Conservation (phyloP, 2,329 filamentous ascomycete species). For the Nigrospora osmanthi region DNA sequence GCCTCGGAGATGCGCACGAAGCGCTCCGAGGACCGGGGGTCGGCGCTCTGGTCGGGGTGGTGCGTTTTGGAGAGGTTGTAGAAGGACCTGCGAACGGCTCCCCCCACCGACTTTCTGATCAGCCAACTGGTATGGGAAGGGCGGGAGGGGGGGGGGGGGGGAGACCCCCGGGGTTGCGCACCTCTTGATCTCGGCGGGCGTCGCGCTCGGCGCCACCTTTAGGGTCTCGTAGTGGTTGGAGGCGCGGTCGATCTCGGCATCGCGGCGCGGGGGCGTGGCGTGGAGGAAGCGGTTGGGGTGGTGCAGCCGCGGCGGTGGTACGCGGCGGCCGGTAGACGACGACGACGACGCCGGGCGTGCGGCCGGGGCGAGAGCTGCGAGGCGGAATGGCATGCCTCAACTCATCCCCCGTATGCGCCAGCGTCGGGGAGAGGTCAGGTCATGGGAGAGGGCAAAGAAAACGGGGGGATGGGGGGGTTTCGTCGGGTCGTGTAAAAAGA, state of each 20-base stretch:
- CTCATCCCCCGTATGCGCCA: too few species aligned
- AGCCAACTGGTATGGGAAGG: neutral
- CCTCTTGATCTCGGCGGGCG: constrained; percentile 78
- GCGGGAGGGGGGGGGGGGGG: neutral
- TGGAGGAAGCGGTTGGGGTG: neutral
- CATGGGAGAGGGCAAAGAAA: too few species aligned
- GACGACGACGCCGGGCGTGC: too few species aligned
- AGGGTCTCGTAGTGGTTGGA: constrained; percentile 78
- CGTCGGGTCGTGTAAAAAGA: too few species aligned
- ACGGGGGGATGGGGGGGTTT: too few species aligned
- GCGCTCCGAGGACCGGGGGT: constrained; percentile 63
- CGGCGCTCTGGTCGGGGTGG: constrained; percentile 85
- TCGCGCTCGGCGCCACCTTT: constrained; percentile 61
- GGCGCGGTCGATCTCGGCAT: constrained; percentile 8
- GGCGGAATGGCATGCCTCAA: too few species aligned
- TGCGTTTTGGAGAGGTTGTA: constrained; percentile 85
- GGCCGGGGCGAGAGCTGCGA: too few species aligned
- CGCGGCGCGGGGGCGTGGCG: constrained; percentile 1
- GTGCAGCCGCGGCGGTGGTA: neutral
- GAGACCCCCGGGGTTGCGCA: constrained; percentile 25
- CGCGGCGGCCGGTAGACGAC: too few species aligned
- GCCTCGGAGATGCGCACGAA: constrained; percentile 83
- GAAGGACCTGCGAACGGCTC: constrained; percentile 69
- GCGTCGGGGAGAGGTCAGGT: too few species aligned
- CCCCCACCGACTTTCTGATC: too few species aligned